These are phyloP conservation scores for Cystofilobasidium ferigula DNA, from an alignment of 768 basidiomycete genomes.

Conservation along the genomic window DNA sequence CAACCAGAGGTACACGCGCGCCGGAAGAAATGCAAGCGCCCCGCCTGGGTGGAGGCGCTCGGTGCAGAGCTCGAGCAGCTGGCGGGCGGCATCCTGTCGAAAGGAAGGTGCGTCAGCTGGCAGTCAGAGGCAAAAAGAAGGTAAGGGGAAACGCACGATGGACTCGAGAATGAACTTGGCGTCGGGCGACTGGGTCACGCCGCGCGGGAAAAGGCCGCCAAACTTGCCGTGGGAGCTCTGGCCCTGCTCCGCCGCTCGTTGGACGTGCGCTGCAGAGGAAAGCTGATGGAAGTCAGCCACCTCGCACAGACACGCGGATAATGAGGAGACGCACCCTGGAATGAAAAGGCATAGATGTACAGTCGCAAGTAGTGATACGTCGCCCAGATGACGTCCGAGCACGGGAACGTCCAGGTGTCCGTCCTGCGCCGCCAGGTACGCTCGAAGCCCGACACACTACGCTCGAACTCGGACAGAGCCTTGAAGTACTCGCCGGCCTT, in stretches of 20 bases:
- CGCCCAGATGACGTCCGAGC: slow-evolving; percentile 16
- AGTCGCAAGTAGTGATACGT: slow-evolving; percentile 25
- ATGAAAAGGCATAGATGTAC: slow-evolving; percentile 28
- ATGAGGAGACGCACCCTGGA: slow-evolving; percentile 24
- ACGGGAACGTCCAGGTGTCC: slow-evolving; percentile 8
- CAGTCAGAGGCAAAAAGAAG: neutral
- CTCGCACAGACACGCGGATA: slow-evolving; percentile 18
- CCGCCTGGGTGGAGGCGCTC: slow-evolving; percentile 30
- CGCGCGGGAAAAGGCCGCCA: slow-evolving; percentile 27
- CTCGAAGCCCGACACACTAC: slow-evolving; percentile 16
- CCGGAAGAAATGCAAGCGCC: slow-evolving; percentile 28
- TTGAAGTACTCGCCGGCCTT: slow-evolving; percentile 27
- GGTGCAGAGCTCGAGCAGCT: slow-evolving; percentile 27
- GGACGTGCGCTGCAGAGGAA: slow-evolving; percentile 7
- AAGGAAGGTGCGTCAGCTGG: neutral
- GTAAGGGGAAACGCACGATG: slow-evolving; percentile 21
- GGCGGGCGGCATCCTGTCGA: slow-evolving; percentile 26
- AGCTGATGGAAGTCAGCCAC: neutral
- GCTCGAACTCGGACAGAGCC: slow-evolving; percentile 28
- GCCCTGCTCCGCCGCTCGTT: slow-evolving; percentile 17
- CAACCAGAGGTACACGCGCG: slow-evolving; percentile 27
- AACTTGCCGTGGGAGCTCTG: neutral
- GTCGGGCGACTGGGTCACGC: slow-evolving; percentile 26
- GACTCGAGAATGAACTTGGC: slow-evolving; percentile 30
- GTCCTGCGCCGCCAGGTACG: slow-evolving; percentile 15